Evolutionary conservation across 805 yeast species (phyloP), one percentile per base, ranked within the genome.

Genomic region (Ogataea wickerhamii): DNA sequence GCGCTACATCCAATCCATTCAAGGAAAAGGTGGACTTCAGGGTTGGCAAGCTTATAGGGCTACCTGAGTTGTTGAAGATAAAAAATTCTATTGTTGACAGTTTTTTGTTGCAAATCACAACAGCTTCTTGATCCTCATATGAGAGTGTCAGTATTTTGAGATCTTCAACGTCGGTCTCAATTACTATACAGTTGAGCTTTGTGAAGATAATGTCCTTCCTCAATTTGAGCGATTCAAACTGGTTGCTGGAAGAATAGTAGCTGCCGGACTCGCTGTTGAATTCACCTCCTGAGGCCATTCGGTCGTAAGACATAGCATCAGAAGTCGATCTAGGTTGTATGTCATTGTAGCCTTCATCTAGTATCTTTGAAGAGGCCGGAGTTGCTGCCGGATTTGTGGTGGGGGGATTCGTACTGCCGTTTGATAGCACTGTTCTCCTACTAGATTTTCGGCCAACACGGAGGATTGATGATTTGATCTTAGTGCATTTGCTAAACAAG

Each of bases 171-270:
- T 61, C 53, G 4, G 63, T 61, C 14, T 57, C 54, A 10, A 60
- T 36, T 55, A 63, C 27, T 67, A 60, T 52, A 0, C 73, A 58
- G 13, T 77, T 78, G 2, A 84, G 58, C 51, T 73, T 75, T 0
- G 88, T 77, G 43, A 86, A 62, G n/a, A 82, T 79, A 51, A 82
- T 71, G 55, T 87, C 95, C 48, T 82, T 85, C 27, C 78, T 63
- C 17, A 76, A 56, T 4, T 56, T 47, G 5, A 64, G 55, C 5
- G 59, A 45, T 24, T 68, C 77, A 4, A 45, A 14, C 7, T 44
- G 38, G 19, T 33, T 29, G 4, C 38, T 33, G 5, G 55, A 52
- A 6, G 47, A 18, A 53, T 51, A 36, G 56, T 31, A 43, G 13
- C 49, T 36, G 17, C 43, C 52, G 6, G 58, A 40, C 18, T 63